Percentiles rank a stretch among this genome's conserved stretches.
Conservation (phyloP, 495 filamentous ascomycete genomes). For the Penicillium pulvis region DNA sequence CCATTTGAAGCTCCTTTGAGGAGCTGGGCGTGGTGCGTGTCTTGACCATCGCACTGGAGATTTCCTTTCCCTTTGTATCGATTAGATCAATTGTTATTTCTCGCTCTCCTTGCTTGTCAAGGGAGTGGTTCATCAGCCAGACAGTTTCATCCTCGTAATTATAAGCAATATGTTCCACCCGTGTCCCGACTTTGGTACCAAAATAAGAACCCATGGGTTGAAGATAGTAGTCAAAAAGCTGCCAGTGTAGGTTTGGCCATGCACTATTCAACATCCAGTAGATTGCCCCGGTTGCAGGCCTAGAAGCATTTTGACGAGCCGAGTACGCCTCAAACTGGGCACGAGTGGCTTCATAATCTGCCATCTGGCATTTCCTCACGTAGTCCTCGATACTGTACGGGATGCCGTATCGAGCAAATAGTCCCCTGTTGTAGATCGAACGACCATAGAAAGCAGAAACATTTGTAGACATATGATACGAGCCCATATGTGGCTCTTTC, state of each 20-base stretch:
- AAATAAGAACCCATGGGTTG: constrained; percentile 60
- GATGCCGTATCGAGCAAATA: constrained; percentile 55
- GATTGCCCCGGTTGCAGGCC: constrained; percentile 60
- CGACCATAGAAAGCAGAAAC: constrained; percentile 56
- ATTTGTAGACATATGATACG: constrained; percentile 62
- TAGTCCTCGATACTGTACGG: constrained; percentile 58
- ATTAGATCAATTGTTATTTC: constrained; percentile 50
- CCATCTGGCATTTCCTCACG: constrained; percentile 55
- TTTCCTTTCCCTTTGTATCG: constrained; percentile 43
- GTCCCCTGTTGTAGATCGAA: constrained; percentile 56
- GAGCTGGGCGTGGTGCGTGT: constrained; percentile 23
- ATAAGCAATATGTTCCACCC: constrained; percentile 59
- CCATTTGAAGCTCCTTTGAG: constrained; percentile 27
- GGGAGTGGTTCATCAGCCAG: constrained; percentile 58
- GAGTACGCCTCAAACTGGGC: constrained; percentile 61
- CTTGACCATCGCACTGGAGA: constrained; percentile 31
- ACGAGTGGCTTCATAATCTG: constrained; percentile 65
- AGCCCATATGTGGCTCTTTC: constrained; percentile 51
- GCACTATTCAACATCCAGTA: constrained; percentile 74
- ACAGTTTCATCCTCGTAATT: constrained; percentile 49
- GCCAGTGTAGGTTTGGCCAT: constrained; percentile 68
- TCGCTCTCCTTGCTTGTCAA: constrained; percentile 44
- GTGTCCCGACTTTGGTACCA: constrained; percentile 55
- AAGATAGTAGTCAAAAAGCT: constrained; percentile 66
- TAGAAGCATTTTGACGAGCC: constrained; percentile 49